Evolutionary conservation across 1,139 yeast species (phyloP).

Genomic region (Hyphopichia pseudoburtonii): DNA sequence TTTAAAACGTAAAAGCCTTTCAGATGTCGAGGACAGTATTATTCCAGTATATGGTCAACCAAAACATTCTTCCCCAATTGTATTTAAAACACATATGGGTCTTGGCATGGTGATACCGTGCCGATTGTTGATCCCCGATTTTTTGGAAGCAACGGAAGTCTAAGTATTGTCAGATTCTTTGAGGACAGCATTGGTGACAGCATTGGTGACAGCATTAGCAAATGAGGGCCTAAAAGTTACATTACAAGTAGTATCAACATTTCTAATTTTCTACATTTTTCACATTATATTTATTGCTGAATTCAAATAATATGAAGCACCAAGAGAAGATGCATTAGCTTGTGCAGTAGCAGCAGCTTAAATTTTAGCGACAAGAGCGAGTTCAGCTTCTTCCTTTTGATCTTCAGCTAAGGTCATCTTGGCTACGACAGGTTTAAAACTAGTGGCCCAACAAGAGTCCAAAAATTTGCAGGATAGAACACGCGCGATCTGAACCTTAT

Average conservation of each 20-base stretch:
- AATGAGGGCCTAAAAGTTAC: conserved; percentile 19
- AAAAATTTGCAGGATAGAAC: no score
- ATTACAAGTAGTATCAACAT: conserved; percentile 8
- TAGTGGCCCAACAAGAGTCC: conserved; percentile 65
- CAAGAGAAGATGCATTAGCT: conserved; percentile 14
- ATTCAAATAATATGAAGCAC: no score
- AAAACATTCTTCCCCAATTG: no score
- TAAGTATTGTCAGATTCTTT: conserved; percentile 46
- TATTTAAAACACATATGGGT: no score
- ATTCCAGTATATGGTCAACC: no score
- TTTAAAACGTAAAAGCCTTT: no score
- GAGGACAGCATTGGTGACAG: conserved; percentile 30
- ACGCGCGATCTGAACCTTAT: no score
- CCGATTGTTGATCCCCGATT: no score
- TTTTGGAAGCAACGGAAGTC: conserved; percentile 42
- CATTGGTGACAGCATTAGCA: conserved; percentile 30
- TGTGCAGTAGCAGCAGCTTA: conserved; percentile 16
- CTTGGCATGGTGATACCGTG: no score
- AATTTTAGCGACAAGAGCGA: conserved; percentile 30
- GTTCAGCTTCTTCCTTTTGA: conserved; percentile 47
- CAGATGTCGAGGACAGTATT: no score
- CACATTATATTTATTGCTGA: no score
- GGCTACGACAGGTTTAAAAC: conserved; percentile 19
- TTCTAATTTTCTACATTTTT: no score
- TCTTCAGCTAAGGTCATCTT: conserved; percentile 47